Evolutionary conservation across 192 early-diverging fungal species (phyloP).

Genomic region (Bifiguratus adelaidae): DNA sequence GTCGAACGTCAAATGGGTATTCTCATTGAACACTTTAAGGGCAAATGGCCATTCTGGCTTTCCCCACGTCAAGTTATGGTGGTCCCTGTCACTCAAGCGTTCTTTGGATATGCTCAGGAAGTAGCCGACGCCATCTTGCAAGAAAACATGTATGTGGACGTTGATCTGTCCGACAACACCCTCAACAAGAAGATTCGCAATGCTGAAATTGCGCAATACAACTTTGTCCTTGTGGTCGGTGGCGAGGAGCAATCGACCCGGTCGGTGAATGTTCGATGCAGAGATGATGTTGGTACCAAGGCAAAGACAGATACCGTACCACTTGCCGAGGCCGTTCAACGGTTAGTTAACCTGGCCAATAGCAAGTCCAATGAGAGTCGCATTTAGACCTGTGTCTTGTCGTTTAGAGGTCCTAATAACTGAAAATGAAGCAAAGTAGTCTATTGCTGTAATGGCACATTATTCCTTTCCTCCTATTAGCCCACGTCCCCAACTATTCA

Average conservation of each 20-base stretch:
- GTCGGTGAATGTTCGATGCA: slow-evolving; percentile 87
- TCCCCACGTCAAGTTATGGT: slow-evolving; percentile 89
- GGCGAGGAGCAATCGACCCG: slow-evolving; percentile 63
- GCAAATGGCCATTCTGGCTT: slow-evolving; percentile 98
- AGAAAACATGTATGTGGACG: slow-evolving; percentile 75
- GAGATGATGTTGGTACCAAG: slow-evolving; percentile 75
- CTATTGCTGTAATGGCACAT: too few relatives aligned
- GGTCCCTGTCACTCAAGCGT: slow-evolving; percentile 73
- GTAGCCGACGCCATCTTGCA: slow-evolving; percentile 59
- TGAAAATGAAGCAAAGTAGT: too few relatives aligned
- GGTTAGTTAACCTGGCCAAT: slow-evolving; percentile 60
- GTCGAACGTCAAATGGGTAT: slow-evolving; percentile 95
- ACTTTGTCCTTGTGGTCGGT: slow-evolving; percentile 95
- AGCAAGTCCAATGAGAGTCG: slow-evolving; percentile 46
- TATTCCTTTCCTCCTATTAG: slow-evolving; percentile 20
- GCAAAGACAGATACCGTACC: slow-evolving; percentile 71
- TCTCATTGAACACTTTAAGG: slow-evolving; percentile 90
- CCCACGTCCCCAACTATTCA: slow-evolving; percentile 23
- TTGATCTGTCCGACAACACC: slow-evolving; percentile 75
- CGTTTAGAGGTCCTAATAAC: too few relatives aligned
- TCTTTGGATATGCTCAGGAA: slow-evolving; percentile 73
- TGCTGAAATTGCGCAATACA: slow-evolving; percentile 86
- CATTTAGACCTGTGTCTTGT: too few relatives aligned
- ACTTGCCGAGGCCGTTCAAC: slow-evolving; percentile 55
- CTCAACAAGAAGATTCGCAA: slow-evolving; percentile 98